A percentile compares a stretch with the other conserved stretches of the same genome.
Evolutionary conservation across 208 protist species (phyloP).

Genomic region (Trypanosomatidae sp.): DNA sequence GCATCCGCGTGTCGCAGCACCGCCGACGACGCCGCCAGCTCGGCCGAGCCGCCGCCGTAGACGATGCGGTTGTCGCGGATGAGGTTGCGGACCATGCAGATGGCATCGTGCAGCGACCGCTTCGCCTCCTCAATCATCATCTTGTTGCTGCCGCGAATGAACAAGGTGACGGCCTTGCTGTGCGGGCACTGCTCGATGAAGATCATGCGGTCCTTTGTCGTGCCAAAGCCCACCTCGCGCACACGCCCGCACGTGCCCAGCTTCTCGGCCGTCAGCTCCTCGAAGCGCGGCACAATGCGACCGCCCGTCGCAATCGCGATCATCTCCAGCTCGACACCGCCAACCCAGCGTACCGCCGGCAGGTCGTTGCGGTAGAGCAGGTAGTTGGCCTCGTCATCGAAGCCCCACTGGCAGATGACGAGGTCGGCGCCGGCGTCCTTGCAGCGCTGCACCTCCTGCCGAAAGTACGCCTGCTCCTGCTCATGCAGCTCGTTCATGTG

Average conservation of each 20-base stretch:
- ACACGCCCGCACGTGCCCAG: conserved; percentile 91
- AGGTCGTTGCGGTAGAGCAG: conserved; percentile 98
- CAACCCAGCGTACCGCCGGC: conserved; percentile 99
- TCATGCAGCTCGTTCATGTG: conserved; percentile 94
- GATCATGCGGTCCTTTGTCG: conserved; percentile 97
- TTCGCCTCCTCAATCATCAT: conserved; percentile 99
- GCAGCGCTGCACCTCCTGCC: conserved; percentile 80
- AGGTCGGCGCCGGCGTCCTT: conserved; percentile 97
- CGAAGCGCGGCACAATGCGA: conserved; percentile 98
- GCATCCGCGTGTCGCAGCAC: conserved; percentile 88
- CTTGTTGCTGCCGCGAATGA: conserved; percentile 99
- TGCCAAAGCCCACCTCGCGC: conserved; percentile 92
- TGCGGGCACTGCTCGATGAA: conserved; percentile 99
- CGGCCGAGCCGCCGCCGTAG: conserved; percentile 99
- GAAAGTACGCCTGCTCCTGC: conserved; percentile 98
- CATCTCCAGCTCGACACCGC: conserved; percentile 99
- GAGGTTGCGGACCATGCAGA: conserved; percentile 99
- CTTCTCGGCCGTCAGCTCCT: conserved; percentile 96
- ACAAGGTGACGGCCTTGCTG: conserved; percentile 98
- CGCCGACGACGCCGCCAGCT: conserved; percentile 95
- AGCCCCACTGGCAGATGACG: conserved; percentile 99
- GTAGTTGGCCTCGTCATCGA: conserved; percentile 99
- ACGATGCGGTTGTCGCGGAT: conserved; percentile 99
- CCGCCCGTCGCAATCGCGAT: conserved; percentile 99
- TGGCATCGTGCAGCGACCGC: conserved; percentile 98